A percentile compares a stretch with the other conserved stretches of the same genome.
Evolutionary conservation across 164 flowering plant genomes (phyloP).

Genomic region (Piper longum): DNA sequence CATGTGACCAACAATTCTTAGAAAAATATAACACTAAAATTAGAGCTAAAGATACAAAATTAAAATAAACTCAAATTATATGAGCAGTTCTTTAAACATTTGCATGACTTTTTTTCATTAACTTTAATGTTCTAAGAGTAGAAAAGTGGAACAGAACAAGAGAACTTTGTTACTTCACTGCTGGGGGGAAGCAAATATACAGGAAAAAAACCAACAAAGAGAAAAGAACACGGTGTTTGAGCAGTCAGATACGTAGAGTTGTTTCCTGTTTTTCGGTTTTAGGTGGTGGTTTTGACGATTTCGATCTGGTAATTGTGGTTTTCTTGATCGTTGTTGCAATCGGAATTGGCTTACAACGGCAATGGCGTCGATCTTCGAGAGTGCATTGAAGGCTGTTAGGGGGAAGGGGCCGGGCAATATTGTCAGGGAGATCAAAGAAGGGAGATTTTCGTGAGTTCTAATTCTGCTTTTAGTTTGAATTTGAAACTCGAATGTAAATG

Average conservation of each 20-base stretch:
- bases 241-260: too few species aligned
- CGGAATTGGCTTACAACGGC: neutral
- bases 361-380: constrained; percentile 63
- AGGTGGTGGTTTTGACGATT: too few species aligned
- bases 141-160: neutral
- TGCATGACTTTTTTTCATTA: neutral
- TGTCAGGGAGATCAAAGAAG: constrained; percentile 49
- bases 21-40: too few species aligned
- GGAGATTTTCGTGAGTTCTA: constrained; percentile 42
- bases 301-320: too few species aligned
- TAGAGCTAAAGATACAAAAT: too few species aligned
- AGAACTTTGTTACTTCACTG: neutral
- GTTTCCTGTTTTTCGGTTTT: too few species aligned
- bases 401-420: constrained; percentile 58
- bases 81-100: neutral
- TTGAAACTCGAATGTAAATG: too few species aligned
- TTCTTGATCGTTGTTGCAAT: too few species aligned
- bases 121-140: neutral
- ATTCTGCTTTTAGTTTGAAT: neutral
- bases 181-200: neutral
- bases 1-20: too few species aligned
- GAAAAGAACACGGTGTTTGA: neutral
- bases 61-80: too few species aligned
- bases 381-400: constrained; percentile 36
- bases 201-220: constrained; percentile 1